Percentiles rank a stretch among this genome's conserved stretches.
Conservation (phyloP, 495 filamentous ascomycete species). For the Hyaloscypha bicolor region DNA sequence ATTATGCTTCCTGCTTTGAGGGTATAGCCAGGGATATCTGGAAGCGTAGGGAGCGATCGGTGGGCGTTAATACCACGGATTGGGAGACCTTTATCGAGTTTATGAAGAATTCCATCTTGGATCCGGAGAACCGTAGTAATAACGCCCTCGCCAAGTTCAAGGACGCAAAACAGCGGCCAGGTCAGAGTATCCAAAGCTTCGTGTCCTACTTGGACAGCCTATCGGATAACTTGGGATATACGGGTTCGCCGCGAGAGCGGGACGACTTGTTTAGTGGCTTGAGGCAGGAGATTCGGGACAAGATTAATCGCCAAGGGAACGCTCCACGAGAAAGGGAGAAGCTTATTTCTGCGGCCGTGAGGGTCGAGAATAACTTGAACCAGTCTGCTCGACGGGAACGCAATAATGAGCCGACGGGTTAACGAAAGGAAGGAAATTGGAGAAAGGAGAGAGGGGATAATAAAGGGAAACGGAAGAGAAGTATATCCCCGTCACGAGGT, state of each 20-base stretch:
- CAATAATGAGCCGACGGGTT: background rate
- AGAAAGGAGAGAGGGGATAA: background rate
- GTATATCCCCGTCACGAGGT: no score
- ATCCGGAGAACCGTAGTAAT: background rate
- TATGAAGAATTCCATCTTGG: background rate
- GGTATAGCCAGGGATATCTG: background rate
- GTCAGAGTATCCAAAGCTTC: background rate
- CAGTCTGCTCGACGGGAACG: background rate
- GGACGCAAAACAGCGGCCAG: background rate
- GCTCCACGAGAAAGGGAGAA: background rate
- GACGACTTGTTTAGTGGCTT: background rate
- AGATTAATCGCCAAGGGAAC: background rate
- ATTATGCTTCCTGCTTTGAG: background rate
- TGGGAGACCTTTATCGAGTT: background rate
- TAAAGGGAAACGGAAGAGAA: no score
- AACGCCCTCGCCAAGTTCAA: background rate
- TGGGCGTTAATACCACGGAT: background rate
- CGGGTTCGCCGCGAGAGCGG: background rate
- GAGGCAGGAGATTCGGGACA: background rate
- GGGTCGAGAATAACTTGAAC: background rate
- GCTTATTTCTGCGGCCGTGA: background rate
- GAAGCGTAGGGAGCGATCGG: background rate
- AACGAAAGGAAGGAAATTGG: no score
- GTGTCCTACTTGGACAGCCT: slow-evolving; percentile 4
- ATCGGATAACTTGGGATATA: background rate